Conservation (phyloP, 257 asterid species). For the Solanum acaule region DNA sequence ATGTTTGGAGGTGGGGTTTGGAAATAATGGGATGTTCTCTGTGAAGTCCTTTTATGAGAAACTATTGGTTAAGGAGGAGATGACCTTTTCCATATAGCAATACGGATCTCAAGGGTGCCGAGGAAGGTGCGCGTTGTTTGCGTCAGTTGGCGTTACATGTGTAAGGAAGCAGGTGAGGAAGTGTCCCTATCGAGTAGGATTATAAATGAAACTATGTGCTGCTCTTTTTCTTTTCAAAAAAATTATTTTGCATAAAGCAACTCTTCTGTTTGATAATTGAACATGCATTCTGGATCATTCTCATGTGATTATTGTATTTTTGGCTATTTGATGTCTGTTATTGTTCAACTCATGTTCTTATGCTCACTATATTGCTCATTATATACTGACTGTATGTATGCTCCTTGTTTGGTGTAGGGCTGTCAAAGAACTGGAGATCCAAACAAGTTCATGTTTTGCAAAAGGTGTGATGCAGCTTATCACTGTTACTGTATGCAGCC, state of each 20-base stretch:
- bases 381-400: not conserved
- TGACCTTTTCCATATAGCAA: not conserved
- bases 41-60: not conserved
- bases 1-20: not conserved
- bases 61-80: not conserved
- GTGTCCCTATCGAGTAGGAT: not conserved
- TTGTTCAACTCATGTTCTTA: not conserved
- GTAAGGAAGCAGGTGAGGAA: not conserved
- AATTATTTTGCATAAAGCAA: not conserved
- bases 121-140: not conserved
- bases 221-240: not conserved
- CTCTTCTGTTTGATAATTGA: not conserved
- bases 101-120: not conserved
- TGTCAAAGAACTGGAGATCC: conserved; percentile 93
- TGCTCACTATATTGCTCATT: not conserved
- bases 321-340: not conserved
- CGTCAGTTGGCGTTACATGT: not conserved
- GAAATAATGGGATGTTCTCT: not conserved
- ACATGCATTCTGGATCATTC: not conserved
- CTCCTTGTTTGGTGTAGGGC: conserved; percentile 34
- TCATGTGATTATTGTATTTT: not conserved
- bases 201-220: not conserved
- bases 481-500: conserved; percentile 98
- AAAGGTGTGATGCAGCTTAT: conserved; percentile 89
- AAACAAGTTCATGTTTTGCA: conserved; percentile 86